Base-by-base conservation (phyloP, 768 basidiomycete genomes). In the Amanita rimosa region DNA sequence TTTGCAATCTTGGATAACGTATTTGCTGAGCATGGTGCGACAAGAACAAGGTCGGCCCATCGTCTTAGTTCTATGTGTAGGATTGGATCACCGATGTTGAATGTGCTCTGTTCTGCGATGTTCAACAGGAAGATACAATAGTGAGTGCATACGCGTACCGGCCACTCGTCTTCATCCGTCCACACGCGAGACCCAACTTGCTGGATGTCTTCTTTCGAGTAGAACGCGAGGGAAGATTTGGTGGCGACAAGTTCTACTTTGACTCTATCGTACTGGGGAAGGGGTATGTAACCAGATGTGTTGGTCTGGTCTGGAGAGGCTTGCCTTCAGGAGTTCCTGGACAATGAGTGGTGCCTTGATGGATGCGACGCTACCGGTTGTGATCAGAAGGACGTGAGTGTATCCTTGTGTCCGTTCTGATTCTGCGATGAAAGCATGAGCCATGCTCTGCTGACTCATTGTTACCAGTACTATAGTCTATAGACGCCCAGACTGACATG, bases 11-110 rank as follows among this genome's bases (percentile, higher is more conserved):
- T 98, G 7, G 92, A 79, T 16, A 99, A 76, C 1, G 92, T 94
- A 63, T 96, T 97, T n/a, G 95, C 94, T 0, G 91, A 93, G 59
- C 93, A 97, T 0, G 96, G 96, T 0, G 91, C 91, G 44, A 99
- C 76, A 42, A 99, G 81, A 44, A 98, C 93, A 44, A 97, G 67
- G 59, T 99, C 94, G 39, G 95, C 93, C 96, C 96, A 98, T 48
- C 83, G 70, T 29, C 92, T 68, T 2, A 96, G 79, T 66, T 99
- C 93, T 49, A 98, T 98, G 64, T 99, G 96, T 22, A 97, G 73
- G 48, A 98, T 95, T 0, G 92, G 91, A 57, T 97, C 86, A 1
- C 92, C 88, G 42, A 94, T 78, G 52, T 75, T 76, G 59, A 78
- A 88, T 57, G 73, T 75, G 19, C 69, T 74, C 92, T 94, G 60